These are phyloP conservation scores for Glycyrrhiza uralensis DNA, from an alignment of 306 rosid genomes.

Conservation along the genomic window DNA sequence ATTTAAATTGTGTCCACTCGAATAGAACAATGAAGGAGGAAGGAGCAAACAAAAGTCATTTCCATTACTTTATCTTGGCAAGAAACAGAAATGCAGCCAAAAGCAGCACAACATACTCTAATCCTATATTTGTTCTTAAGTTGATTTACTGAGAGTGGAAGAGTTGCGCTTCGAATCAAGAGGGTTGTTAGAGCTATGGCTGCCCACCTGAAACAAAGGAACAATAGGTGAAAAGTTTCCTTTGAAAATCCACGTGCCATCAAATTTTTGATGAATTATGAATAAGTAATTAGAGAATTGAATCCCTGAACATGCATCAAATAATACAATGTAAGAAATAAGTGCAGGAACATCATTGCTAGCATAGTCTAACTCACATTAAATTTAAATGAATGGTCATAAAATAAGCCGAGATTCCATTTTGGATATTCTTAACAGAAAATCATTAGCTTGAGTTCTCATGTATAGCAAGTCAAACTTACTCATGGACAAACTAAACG, in stretches of 20 bases:
- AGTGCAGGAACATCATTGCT: conserved; percentile 1
- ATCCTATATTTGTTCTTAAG: conserved; percentile 76
- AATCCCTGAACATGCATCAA: neutral
- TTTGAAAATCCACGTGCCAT: conserved; percentile 3
- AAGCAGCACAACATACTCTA: conserved; percentile 51
- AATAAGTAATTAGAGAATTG: neutral
- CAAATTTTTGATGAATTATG: conserved; percentile 11
- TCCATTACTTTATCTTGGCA: conserved; percentile 3
- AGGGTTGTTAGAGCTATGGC: conserved; percentile 66
- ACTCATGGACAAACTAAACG: neutral
- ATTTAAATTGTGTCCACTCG: neutral
- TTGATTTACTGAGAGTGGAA: conserved; percentile 72
- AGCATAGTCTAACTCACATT: neutral
- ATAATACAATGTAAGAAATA: neutral
- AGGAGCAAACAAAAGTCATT: neutral
- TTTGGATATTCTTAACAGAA: conserved; percentile 3
- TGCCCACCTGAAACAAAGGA: conserved; percentile 75
- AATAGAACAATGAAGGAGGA: conserved; percentile 7
- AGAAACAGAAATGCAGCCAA: conserved; percentile 5
- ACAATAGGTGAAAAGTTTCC: neutral
- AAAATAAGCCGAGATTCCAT: conserved; percentile 1
- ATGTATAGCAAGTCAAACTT: neutral
- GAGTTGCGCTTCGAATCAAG: conserved; percentile 57
- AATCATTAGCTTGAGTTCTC: neutral
- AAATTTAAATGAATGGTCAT: neutral